These are phyloP conservation scores for Backusella westeae DNA, from an alignment of 192 early-diverging fungal species.

Conservation along the genomic window DNA sequence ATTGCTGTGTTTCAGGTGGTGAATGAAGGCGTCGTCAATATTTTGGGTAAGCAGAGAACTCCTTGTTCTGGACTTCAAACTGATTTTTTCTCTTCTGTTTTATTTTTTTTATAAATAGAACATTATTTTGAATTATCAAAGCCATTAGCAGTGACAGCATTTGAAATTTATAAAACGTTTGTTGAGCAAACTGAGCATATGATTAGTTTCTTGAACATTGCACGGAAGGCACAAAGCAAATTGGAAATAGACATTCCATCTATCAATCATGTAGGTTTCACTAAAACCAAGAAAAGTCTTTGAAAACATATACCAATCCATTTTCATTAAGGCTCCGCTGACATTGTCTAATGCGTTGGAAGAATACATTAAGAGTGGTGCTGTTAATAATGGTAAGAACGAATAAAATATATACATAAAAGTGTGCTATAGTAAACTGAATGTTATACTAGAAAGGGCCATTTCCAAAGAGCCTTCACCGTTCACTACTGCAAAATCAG, in stretches of 20 bases:
- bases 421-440: neutral
- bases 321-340: constrained; percentile 23
- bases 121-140: constrained; percentile 74
- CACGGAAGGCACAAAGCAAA: constrained; percentile 52
- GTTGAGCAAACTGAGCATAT: constrained; percentile 66
- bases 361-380: constrained; percentile 19
- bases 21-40: constrained; percentile 78
- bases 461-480: neutral
- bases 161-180: constrained; percentile 78
- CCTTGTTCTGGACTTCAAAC: neutral
- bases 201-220: constrained; percentile 69
- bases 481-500: neutral
- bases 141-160: constrained; percentile 55
- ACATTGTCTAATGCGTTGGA: constrained; percentile 24
- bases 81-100: neutral
- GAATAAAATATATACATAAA: neutral
- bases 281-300: neutral
- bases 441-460: neutral
- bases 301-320: neutral
- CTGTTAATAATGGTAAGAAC: neutral
- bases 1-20: constrained; percentile 68
- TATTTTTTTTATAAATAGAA: constrained; percentile 40
- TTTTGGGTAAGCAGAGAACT: constrained; percentile 52
- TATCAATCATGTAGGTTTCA: constrained; percentile 65
- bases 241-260: constrained; percentile 67